These are phyloP conservation scores for Babesia caballi DNA, from an alignment of 169 alveolate genomes.

Conservation along the genomic window DNA sequence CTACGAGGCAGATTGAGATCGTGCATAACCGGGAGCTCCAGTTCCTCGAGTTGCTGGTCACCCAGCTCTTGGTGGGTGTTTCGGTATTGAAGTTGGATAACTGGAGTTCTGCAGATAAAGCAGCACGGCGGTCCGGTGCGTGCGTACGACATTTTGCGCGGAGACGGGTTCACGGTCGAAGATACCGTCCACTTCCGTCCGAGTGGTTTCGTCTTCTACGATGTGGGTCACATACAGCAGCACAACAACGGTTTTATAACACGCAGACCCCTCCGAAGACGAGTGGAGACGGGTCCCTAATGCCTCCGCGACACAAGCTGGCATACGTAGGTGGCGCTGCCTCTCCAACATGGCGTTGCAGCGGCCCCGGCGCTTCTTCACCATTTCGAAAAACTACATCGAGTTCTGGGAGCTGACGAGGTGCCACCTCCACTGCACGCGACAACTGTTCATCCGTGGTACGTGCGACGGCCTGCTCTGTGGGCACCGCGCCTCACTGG, in stretches of 20 bases:
- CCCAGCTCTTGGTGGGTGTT: constrained; percentile 69
- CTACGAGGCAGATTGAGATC: constrained; percentile 59
- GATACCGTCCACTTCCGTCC: constrained; percentile 71
- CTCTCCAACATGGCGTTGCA: not conserved
- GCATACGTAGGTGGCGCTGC: not conserved
- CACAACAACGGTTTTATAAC: not conserved
- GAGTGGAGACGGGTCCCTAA: not conserved
- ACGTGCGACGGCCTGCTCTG: not conserved
- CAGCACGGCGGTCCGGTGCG: constrained; percentile 72
- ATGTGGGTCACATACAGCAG: constrained; percentile 19
- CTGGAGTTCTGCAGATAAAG: constrained; percentile 69
- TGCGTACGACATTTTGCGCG: constrained; percentile 66
- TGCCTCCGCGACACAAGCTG: not conserved
- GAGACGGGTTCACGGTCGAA: constrained; percentile 58
- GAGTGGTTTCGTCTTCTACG: constrained; percentile 73
- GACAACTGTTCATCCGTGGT: constrained; percentile 33
- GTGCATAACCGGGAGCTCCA: constrained; percentile 69
- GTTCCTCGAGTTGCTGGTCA: constrained; percentile 71
- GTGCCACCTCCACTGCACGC: constrained; percentile 19
- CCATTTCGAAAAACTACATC: constrained; percentile 66
- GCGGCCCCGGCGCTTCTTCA: constrained; percentile 70
- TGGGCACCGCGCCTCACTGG: not conserved
- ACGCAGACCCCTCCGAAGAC: not conserved
- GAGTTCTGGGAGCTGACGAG: constrained; percentile 76
- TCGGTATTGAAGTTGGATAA: not conserved